Conservation (phyloP, 108 stramenopile species). For the Nannochloropsis gaditana region DNA sequence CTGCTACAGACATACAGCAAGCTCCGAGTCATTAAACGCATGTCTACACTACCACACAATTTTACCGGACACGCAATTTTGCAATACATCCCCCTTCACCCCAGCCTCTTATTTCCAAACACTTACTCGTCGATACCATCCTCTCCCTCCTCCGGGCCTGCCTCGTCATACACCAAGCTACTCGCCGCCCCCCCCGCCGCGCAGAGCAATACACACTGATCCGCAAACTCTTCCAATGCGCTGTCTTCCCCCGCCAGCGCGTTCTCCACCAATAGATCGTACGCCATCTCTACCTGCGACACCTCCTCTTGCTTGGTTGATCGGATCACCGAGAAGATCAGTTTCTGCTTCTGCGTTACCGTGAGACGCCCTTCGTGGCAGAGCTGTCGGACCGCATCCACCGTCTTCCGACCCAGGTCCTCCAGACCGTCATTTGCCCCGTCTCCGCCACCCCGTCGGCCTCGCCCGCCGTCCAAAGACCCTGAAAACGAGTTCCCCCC, state of each 20-base stretch:
- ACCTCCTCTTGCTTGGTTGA: slow-evolving; percentile 17
- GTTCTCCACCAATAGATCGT: background rate
- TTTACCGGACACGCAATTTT: too few species aligned
- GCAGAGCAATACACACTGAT: background rate
- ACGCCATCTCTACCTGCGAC: background rate
- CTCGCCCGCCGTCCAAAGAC: background rate
- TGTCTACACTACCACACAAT: too few species aligned
- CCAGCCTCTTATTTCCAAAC: too few species aligned
- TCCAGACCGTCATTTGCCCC: background rate
- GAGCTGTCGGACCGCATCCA: background rate
- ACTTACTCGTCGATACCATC: background rate
- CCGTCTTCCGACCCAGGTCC: background rate
- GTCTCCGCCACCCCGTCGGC: background rate
- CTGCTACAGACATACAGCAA: too few species aligned
- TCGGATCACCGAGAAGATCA: background rate
- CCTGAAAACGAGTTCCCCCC: background rate
- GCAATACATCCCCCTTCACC: too few species aligned
- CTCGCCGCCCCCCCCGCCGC: background rate
- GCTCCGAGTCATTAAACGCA: too few species aligned
- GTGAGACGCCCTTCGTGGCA: background rate
- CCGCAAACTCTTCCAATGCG: slow-evolving; percentile 6
- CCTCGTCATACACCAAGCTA: background rate
- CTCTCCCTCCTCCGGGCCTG: background rate
- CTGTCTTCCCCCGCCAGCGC: slow-evolving; percentile 4
- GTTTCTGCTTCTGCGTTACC: slow-evolving; percentile 14